These are phyloP conservation scores for Pseudevernia furfuracea DNA, from an alignment of 495 filamentous ascomycete species.

Conservation along the genomic window DNA sequence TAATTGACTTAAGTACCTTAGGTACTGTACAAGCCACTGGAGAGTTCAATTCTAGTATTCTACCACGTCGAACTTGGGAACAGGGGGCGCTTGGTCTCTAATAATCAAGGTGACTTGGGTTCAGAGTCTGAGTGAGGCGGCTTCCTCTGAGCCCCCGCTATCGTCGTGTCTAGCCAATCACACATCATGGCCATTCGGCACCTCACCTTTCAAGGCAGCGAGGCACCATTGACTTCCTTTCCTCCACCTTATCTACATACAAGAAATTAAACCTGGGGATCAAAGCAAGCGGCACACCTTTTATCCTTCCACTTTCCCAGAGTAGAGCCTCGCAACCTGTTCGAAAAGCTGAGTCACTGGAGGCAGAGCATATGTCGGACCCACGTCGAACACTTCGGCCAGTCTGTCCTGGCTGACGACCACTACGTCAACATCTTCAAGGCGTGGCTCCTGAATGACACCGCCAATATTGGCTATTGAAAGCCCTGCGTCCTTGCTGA, in stretches of 20 bases:
- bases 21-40: too few relatives aligned
- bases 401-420: constrained; percentile 59
- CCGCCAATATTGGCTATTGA: constrained; percentile 35
- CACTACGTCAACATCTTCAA: constrained; percentile 39
- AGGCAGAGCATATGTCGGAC: constrained; percentile 67
- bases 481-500: constrained; percentile 30
- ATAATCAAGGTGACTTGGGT: too few relatives aligned
- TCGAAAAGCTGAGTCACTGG: constrained; percentile 72
- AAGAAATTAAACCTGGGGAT: background rate
- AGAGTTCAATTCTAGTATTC: too few relatives aligned
- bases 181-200: background rate
- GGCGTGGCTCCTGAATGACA: constrained; percentile 13
- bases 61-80: too few relatives aligned
- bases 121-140: background rate
- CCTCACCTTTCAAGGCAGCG: background rate
- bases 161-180: background rate
- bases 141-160: background rate
- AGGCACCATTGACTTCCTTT: background rate
- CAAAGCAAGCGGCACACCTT: background rate
- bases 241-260: background rate
- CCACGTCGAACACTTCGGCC: constrained; percentile 64
- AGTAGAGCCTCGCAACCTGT: constrained; percentile 47
- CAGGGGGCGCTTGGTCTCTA: too few relatives aligned
- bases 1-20: too few relatives aligned
- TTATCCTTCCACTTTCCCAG: background rate